A percentile compares a stretch with the other conserved stretches of the same genome.
These are phyloP conservation scores for Capsicum rhomboideum DNA, from an alignment of 257 asterid genomes.

Conservation along the genomic window DNA sequence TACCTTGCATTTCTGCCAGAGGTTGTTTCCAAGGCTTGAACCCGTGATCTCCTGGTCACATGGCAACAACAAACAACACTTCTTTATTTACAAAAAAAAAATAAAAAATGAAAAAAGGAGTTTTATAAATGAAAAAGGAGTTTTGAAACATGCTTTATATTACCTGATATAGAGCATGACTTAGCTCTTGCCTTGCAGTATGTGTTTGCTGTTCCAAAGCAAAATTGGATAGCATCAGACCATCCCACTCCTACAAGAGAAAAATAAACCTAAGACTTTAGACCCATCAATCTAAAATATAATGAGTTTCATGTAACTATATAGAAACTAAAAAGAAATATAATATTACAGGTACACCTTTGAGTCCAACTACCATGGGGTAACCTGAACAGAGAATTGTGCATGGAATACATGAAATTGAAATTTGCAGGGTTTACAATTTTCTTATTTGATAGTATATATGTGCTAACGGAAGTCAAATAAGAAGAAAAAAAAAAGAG, in stretches of 20 bases:
- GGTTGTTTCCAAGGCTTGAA: too few species aligned
- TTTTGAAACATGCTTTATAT: not conserved
- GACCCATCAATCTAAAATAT: not conserved
- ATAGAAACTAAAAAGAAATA: not conserved
- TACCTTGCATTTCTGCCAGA: too few species aligned
- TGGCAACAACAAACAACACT: too few species aligned
- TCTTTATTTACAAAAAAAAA: too few species aligned
- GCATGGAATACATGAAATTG: not conserved
- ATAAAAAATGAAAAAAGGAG: too few species aligned
- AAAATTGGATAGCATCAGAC: slow-evolving; percentile 91
- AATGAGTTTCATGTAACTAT: not conserved
- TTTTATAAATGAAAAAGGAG: not conserved
- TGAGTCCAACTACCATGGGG: not conserved
- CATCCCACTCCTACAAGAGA: slow-evolving; percentile 77
- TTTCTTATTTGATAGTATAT: not conserved
- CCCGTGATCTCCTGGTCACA: too few species aligned
- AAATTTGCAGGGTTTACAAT: not conserved
- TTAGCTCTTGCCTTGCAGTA: slow-evolving; percentile 92
- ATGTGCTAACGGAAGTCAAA: not conserved
- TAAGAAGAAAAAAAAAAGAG: not conserved
- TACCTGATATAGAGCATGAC: slow-evolving; percentile 98
- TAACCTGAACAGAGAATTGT: not conserved
- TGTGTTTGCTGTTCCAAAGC: slow-evolving; percentile 90
- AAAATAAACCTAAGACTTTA: not conserved
- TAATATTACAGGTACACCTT: not conserved